Evolutionary conservation across 1,284 basidiomycete species (phyloP), one percentile per base, ranked within the genome.

Genomic region (Agroathelia rolfsii): DNA sequence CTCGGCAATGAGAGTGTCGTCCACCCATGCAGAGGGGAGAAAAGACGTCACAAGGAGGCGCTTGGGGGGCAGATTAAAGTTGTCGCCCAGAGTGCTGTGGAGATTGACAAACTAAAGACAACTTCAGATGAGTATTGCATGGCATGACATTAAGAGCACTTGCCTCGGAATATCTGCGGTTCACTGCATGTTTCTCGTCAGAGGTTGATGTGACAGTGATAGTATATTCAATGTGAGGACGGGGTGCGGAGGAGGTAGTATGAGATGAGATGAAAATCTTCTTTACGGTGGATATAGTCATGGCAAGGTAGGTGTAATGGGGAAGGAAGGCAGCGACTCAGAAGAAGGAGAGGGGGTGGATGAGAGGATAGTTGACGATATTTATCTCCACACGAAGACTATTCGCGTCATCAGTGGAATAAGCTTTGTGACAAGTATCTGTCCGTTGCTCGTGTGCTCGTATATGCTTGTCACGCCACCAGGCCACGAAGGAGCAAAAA

Each of bases 141-240:
- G n/a, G n/a, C 6, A 18, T 23, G 30, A 28, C 11, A 8, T 10
- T 14, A 24, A 30, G 15, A 56, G 13, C 18, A 44, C 51, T 11
- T 45, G 67, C 69, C 48, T 71, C 66, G 3, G 69, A 72, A 46
- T 69, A 72, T 17, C 69, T 56, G 36, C 62, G 61, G 25, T 57
- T 40, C n/a, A 64, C 43, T 10, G 46, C 42, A 12, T 49, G 42
- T 14, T 51, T 53, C 28, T 51, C 51, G 5, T 59, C 65, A 24
- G 51, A 46, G 35, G 53, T 45, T 6, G 50, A 44, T 16, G 44
- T 52, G 27, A 61, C 56, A 32, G 62, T 45, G 37, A 70, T 40
- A 33, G 50, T 48, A 45, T 72, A 71, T 20, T 69, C 48, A 44
- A 72, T 60, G 43, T 72, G 69, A 22, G 68, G 65, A 12, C 57